Base-by-base conservation (phyloP, 2,329 filamentous ascomycete species). In the Colletotrichum lini region DNA sequence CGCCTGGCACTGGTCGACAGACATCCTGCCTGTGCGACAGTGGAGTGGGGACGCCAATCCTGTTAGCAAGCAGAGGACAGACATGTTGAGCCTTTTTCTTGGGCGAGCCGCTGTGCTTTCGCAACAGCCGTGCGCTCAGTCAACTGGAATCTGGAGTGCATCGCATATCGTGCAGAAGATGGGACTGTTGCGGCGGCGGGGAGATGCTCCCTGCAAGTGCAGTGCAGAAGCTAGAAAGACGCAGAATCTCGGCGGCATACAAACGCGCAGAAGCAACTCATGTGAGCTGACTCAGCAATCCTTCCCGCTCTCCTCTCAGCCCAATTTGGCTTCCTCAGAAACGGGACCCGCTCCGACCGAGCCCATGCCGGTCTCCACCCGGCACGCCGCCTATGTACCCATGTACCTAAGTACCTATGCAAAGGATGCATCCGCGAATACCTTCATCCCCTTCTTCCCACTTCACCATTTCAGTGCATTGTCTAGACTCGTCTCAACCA, bases 121-220 rank as follows among this genome's bases (percentile, higher is more conserved):
- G 26, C 26, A 26, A 23, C 26, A 62, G 63, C 67, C 67, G 49
- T 67, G 63, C 56, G 67, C 67, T 62, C 64, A 45, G 52, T 62
- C 57, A 62, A 50, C 26, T 26, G 26, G 26, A 4, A 26, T 26
- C 57, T 30, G 50, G 58, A 70, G 57, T 47, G 21, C 47, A 45
- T 12, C 52, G 58, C 47, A 47, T 30, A 44, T 45, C n/a, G 44
- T 21, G n/a, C 38, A n/a, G 8, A 16, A 58, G 64, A 62, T 30
- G 64, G 38, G 45, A 40, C 26, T 13, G 10, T 38, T 26, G 26
- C 4, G 52, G 23, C 35, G 2, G 52, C 4, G 1, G 64, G 9
- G 38, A 23, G 8, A 21, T 42, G 16, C 7, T 13, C 26, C 26
- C 12, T n/a, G 15, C 40, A 40, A n/a, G 4, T 81, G 76, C 0